Conservation (phyloP, 768 basidiomycete species). For the Postia placenta region DNA sequence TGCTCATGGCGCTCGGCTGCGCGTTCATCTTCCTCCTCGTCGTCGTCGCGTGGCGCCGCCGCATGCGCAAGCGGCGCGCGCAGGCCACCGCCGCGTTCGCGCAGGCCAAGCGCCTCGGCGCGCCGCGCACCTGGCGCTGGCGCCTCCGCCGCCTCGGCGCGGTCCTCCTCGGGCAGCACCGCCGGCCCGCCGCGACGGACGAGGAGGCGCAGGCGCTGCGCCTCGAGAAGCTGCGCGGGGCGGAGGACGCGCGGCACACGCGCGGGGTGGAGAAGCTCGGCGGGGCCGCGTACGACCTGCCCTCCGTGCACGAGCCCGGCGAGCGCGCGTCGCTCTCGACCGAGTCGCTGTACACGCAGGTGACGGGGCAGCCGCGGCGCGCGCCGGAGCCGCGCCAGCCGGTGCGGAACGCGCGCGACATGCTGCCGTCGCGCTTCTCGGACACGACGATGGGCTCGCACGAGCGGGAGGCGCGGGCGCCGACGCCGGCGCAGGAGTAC, state of each 20-base stretch:
- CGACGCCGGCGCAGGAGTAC: slow-evolving; percentile 58
- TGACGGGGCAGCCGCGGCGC: slow-evolving; percentile 55
- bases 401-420: slow-evolving; percentile 38
- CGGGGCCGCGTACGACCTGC: slow-evolving; percentile 23
- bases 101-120: slow-evolving; percentile 46
- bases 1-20: slow-evolving; percentile 77
- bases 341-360: slow-evolving; percentile 61
- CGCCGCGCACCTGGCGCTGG: slow-evolving; percentile 45
- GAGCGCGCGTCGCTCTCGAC: slow-evolving; percentile 26
- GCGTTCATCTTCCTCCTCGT: slow-evolving; percentile 69
- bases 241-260: slow-evolving; percentile 45
- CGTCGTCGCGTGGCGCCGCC: slow-evolving; percentile 65
- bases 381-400: slow-evolving; percentile 74
- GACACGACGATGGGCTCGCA: slow-evolving; percentile 36
- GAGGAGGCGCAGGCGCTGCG: slow-evolving; percentile 38
- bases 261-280: slow-evolving; percentile 26
- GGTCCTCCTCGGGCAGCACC: slow-evolving; percentile 46
- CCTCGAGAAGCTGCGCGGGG: slow-evolving; percentile 42
- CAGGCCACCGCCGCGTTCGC: slow-evolving; percentile 64
- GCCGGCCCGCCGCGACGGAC: slow-evolving; percentile 20
- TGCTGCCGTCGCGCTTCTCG: slow-evolving; percentile 43
- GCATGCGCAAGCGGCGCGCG: slow-evolving; percentile 60
- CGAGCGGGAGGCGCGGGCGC: slow-evolving; percentile 20
- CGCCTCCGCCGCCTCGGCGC: slow-evolving; percentile 52
- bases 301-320: slow-evolving; percentile 36